Conservation (phyloP, 495 filamentous ascomycete genomes). For the Penicillium desertorum region DNA sequence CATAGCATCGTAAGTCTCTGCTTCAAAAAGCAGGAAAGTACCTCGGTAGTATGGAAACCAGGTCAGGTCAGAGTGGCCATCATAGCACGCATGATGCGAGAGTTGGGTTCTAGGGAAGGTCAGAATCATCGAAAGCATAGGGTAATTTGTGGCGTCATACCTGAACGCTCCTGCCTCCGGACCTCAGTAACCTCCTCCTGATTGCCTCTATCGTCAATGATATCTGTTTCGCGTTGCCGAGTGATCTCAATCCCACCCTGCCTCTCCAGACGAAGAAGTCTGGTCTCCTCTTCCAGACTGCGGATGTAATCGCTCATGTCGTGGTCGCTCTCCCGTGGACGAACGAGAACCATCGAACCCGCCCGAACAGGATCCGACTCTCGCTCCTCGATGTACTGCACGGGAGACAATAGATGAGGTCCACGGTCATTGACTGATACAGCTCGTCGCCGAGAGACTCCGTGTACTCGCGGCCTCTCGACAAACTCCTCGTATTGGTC, state of each 20-base stretch:
- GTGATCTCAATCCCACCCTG: conserved; percentile 42
- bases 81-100: conserved; percentile 69
- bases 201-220: conserved; percentile 48
- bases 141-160: conserved; percentile 68
- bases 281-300: conserved; percentile 53
- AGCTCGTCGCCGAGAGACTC: conserved; percentile 38
- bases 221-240: conserved; percentile 48
- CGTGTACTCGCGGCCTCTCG: conserved; percentile 19
- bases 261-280: conserved; percentile 43
- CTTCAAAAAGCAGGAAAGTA: conserved; percentile 3
- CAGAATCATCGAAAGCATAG: conserved; percentile 35
- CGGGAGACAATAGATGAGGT: conserved; percentile 33
- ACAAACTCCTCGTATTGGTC: conserved; percentile 32
- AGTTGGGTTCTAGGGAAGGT: conserved; percentile 52
- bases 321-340: conserved; percentile 49
- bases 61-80: conserved; percentile 69
- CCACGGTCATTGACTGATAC: conserved; percentile 42
- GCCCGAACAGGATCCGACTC: conserved; percentile 50
- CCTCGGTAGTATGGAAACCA: background rate
- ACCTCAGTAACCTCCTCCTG: conserved; percentile 59
- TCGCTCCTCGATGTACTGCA: conserved; percentile 32
- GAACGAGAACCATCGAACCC: conserved; percentile 57
- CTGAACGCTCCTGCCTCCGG: conserved; percentile 74
- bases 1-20: conserved; percentile 9
- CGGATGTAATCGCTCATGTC: conserved; percentile 60